These are phyloP conservation scores for Cercophora samala DNA, from an alignment of 495 filamentous ascomycete species.

Conservation along the genomic window DNA sequence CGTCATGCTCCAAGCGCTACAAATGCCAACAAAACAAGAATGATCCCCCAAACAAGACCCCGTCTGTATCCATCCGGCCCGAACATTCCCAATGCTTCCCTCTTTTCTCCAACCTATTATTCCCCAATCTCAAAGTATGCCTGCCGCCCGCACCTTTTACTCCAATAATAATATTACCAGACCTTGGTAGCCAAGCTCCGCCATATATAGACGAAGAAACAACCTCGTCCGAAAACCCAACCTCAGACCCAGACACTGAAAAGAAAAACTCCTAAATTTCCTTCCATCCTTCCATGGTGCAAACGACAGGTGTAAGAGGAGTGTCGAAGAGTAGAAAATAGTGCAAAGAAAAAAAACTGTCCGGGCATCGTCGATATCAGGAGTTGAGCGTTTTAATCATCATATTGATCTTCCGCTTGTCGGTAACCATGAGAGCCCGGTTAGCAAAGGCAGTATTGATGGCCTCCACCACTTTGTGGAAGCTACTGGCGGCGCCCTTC, in stretches of 20 bases:
- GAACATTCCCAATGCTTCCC: not conserved
- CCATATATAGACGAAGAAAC: not conserved
- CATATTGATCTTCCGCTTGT: slow-evolving; percentile 61
- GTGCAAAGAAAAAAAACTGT: not conserved
- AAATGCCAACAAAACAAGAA: not conserved
- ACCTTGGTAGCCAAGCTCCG: not conserved
- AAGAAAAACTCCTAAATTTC: not conserved
- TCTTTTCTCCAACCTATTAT: not conserved
- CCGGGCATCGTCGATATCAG: slow-evolving; percentile 15
- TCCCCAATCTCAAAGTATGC: not conserved
- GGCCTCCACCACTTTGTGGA: slow-evolving; percentile 75
- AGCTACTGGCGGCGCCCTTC: slow-evolving; percentile 78
- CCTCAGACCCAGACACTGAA: not conserved
- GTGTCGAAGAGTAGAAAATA: not conserved
- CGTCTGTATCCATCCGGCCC: not conserved
- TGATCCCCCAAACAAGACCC: not conserved
- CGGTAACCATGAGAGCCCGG: slow-evolving; percentile 63
- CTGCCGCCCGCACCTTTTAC: not conserved
- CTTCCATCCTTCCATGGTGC: not conserved
- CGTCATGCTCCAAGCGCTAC: not conserved
- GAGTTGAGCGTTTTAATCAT: slow-evolving; percentile 61
- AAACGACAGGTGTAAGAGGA: not conserved
- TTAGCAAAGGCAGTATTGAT: slow-evolving; percentile 58
- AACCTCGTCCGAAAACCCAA: not conserved
- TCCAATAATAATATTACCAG: not conserved